Evolutionary conservation across 2,329 filamentous ascomycete genomes (phyloP).

Genomic region (Fusarium cyanostomum): DNA sequence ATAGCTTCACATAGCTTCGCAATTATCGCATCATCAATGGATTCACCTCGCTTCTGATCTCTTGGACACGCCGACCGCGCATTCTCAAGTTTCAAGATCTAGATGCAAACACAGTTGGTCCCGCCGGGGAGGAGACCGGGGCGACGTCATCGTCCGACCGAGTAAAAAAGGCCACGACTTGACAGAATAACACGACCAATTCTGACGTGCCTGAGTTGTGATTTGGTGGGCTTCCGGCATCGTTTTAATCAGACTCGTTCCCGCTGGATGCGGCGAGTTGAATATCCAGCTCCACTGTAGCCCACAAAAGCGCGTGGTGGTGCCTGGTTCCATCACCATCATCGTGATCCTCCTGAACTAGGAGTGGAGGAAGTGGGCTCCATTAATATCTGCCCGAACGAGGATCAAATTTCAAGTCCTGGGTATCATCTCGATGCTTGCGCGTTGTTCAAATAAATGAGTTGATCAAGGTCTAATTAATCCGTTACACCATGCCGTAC

Average conservation of each 20-base stretch:
- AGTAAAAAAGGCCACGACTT: not conserved
- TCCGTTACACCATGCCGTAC: not conserved
- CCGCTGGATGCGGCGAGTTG: conserved; percentile 28
- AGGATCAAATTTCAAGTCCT: not conserved
- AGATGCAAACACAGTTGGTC: conserved; percentile 1
- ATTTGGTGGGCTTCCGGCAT: conserved; percentile 2
- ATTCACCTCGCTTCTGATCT: not conserved
- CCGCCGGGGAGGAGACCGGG: not conserved
- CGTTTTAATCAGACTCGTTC: conserved; percentile 1
- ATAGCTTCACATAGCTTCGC: not conserved
- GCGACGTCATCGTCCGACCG: conserved; percentile 3
- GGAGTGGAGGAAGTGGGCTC: conserved; percentile 19
- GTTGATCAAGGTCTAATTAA: not conserved
- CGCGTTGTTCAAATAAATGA: not conserved
- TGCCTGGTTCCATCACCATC: conserved; percentile 22
- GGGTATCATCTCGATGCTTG: not conserved
- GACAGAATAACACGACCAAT: not conserved
- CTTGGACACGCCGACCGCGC: not conserved
- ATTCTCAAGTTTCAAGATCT: not conserved
- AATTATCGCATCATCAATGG: not conserved
- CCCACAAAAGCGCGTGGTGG: conserved; percentile 15
- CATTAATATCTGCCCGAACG: conserved; percentile 9
- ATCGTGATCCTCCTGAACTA: conserved; percentile 33
- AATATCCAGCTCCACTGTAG: conserved; percentile 29
- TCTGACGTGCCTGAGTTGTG: not conserved